Conservation (phyloP, 768 basidiomycete species). For the Leccinellum rugosiceps region DNA sequence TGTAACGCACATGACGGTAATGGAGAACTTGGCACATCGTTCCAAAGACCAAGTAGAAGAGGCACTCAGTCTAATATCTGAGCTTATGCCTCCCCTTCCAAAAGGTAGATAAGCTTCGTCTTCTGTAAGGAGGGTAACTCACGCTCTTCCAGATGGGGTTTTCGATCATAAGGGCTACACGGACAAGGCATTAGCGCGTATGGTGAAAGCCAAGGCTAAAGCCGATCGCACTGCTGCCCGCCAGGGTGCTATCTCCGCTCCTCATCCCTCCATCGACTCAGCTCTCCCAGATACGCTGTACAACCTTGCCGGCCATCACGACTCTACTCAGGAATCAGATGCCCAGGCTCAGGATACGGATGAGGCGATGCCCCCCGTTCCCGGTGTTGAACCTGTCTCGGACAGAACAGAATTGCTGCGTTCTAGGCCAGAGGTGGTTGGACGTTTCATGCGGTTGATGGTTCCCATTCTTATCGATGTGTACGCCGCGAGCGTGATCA, state of each 20-base stretch:
- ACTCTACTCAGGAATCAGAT: slow-evolving; percentile 31
- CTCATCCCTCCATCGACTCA: slow-evolving; percentile 30
- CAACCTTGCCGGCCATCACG: slow-evolving; percentile 12
- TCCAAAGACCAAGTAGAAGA: slow-evolving; percentile 98
- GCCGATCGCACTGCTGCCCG: slow-evolving; percentile 74
- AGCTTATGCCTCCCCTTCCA: slow-evolving; percentile 89
- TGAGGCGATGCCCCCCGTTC: slow-evolving; percentile 32
- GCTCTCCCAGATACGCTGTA: slow-evolving; percentile 21
- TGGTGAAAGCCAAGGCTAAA: slow-evolving; percentile 81
- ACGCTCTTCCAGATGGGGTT: slow-evolving; percentile 68
- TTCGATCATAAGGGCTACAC: slow-evolving; percentile 91
- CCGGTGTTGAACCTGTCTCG: slow-evolving; percentile 32
- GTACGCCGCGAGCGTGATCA: slow-evolving; percentile 96
- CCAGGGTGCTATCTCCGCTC: slow-evolving; percentile 38
- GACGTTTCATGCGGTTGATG: slow-evolving; percentile 81
- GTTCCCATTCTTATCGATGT: slow-evolving; percentile 96
- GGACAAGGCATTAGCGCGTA: slow-evolving; percentile 74
- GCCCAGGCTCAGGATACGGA: slow-evolving; percentile 43
- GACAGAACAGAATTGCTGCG: slow-evolving; percentile 76
- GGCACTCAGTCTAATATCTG: slow-evolving; percentile 81
- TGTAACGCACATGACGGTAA: slow-evolving; percentile 93
- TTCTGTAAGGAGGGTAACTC: not conserved
- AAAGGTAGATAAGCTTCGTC: slow-evolving; percentile 55
- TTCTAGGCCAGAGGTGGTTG: slow-evolving; percentile 71
- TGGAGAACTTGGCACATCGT: slow-evolving; percentile 94